phyloP scores from a whole-genome alignment of 148 eudicot species.

The Rheum nobile region DNA sequence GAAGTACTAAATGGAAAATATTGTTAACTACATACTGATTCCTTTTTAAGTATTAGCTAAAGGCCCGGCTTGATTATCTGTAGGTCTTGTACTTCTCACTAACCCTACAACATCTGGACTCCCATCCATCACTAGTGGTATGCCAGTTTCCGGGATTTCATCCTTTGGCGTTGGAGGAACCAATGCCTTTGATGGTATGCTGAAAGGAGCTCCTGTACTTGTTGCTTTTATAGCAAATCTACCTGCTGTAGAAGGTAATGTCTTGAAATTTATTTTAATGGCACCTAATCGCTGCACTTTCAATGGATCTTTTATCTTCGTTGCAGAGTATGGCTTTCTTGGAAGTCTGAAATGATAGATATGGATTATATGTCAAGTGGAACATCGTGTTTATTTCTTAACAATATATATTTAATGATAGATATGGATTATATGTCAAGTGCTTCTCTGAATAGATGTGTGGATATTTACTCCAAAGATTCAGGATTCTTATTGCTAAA shows the following conservation, averaged over 20 bases:
- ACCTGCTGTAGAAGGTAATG: conserved; percentile 77
- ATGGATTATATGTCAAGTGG: too few relatives aligned
- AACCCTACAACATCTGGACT: conserved; percentile 35
- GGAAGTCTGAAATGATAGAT: neutral
- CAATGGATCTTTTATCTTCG: too few relatives aligned
- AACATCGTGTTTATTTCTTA: too few relatives aligned
- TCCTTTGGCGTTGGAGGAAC: conserved; percentile 20
- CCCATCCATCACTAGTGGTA: conserved; percentile 24
- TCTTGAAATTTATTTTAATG: neutral
- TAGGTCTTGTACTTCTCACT: conserved; percentile 23
- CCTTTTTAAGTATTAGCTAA: neutral
- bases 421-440: too few relatives aligned
- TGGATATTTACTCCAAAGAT: too few relatives aligned
- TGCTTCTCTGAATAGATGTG: too few relatives aligned
- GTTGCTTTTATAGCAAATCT: conserved; percentile 58
- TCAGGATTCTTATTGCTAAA: too few relatives aligned
- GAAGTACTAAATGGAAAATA: neutral
- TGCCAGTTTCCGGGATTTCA: conserved; percentile 15
- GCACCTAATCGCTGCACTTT: neutral
- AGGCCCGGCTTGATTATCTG: neutral
- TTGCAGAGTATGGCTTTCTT: neutral
- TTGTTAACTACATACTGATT: neutral
- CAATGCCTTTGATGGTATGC: conserved; percentile 45
- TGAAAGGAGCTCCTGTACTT: conserved; percentile 61
- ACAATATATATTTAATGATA: too few relatives aligned